Evolutionary conservation across 371 early-diverging fungal species (phyloP).

Genomic region (Rhizopus arrhizus): DNA sequence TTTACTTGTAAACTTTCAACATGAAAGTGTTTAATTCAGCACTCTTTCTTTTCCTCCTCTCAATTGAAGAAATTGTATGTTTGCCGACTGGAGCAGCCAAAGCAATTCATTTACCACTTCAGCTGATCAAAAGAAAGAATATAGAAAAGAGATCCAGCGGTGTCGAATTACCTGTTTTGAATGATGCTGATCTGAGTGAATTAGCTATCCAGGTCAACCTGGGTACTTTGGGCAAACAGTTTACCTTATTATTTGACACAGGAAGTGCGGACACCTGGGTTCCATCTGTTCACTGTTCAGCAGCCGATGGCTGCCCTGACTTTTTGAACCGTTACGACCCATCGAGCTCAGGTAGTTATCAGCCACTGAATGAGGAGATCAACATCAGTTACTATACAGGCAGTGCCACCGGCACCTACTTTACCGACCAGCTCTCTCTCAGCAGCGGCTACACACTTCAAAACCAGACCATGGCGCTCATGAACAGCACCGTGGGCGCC

Average conservation of each 20-base stretch:
- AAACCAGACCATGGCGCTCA: constrained; percentile 48
- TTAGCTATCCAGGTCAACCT: constrained; percentile 45
- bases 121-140: background rate
- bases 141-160: constrained; percentile 6
- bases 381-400: constrained; percentile 65
- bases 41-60: background rate
- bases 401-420: constrained; percentile 59
- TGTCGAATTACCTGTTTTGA: constrained; percentile 21
- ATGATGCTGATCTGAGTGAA: constrained; percentile 37
- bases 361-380: constrained; percentile 45
- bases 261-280: constrained; percentile 56
- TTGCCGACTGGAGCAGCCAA: background rate
- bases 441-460: constrained; percentile 40
- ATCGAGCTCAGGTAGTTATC: constrained; percentile 53
- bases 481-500: constrained; percentile 13
- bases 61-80: background rate
- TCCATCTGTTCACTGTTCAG: constrained; percentile 31
- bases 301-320: constrained; percentile 30
- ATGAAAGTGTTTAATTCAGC: background rate
- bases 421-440: constrained; percentile 54
- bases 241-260: constrained; percentile 65
- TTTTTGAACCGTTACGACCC: constrained; percentile 47
- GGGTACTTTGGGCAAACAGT: constrained; percentile 60
- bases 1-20: background rate
- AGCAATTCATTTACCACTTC: constrained; percentile 10